Base-by-base conservation (phyloP, 208 protist species). In the Leptomonas pyrrhocoris region DNA sequence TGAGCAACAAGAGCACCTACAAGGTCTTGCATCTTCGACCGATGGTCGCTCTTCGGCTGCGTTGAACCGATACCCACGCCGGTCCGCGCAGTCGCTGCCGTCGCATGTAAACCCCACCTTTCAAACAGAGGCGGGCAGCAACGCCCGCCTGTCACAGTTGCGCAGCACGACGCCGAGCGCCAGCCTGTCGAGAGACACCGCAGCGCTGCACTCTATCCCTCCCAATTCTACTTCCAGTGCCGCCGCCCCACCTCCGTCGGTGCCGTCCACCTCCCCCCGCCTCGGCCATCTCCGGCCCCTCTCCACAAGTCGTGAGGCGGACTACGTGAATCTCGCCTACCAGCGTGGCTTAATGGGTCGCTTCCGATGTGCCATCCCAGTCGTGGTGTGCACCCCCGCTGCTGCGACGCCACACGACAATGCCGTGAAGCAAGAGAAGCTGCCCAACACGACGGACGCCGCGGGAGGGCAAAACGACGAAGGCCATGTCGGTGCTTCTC, bases 351-450 rank as follows among this genome's bases (percentile, higher is more conserved):
- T 65, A 46, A 57, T 70, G 55, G 83, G 55, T 18, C 74, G 61
- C 23, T 85, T 83, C 40, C 76, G 74, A 19, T 84, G 76, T 49
- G 83, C 79, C 59, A 58, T 67, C 4, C 57, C 76, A 36, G 83
- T 85, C 27, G 63, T 84, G 58, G 55, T 79, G 34, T 75, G 74
- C 51, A 82, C 75, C 1, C 38, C 64, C 11, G 45, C 71, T 11
- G 23, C 58, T 5, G 53, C 58, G 0, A 77, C 74, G 23, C 40
- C 36, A 28, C 73, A 79, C 27, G n/a, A 15, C 5, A 7, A 13
- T n/a, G 55, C 15, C 5, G 3, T 38, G 34, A 38, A 38, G 19
- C 2, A 28, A 42, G 28, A 27, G 2, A 3, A 48, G 5, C 16
- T 48, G 43, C 16, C 7, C 16, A 15, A 7, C 34, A n/a, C 18